A percentile compares a stretch with the other conserved stretches of the same genome.
Conservation (phyloP, 306 rosid species). For the Cucumis cinereus region DNA sequence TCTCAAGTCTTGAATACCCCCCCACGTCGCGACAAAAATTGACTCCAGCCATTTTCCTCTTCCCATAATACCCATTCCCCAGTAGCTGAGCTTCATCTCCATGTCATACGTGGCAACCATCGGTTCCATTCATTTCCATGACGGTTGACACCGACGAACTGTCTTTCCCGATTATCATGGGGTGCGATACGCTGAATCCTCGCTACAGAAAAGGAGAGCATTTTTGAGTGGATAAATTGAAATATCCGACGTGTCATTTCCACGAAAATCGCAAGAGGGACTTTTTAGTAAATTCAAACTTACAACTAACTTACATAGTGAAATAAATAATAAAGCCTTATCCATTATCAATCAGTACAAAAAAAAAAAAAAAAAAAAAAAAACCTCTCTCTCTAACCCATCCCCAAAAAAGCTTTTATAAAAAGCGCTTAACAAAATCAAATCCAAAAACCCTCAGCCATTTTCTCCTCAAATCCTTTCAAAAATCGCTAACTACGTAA, state of each 20-base stretch:
- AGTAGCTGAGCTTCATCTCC: neutral
- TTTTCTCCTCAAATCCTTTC: neutral
- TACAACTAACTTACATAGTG: neutral
- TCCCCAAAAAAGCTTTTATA: slow-evolving; percentile 7
- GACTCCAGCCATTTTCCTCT: neutral
- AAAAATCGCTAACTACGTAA: neutral
- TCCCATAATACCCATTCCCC: neutral
- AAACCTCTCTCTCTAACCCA: no score
- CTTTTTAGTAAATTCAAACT: neutral
- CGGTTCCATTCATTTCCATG: neutral
- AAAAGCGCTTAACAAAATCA: neutral
- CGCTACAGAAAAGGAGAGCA: neutral
- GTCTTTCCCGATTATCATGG: neutral
- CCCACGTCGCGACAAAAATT: slow-evolving; percentile 30
- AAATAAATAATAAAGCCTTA: slow-evolving; percentile 26
- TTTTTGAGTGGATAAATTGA: neutral
- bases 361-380: neutral
- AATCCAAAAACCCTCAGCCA: neutral
- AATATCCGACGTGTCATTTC: slow-evolving; percentile 12
- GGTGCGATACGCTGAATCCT: neutral
- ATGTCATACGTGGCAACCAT: neutral
- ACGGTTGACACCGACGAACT: neutral
- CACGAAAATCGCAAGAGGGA: slow-evolving; percentile 12
- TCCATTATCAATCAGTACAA: slow-evolving; percentile 21
- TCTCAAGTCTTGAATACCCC: slow-evolving; percentile 15